Percentiles rank a stretch among this genome's conserved stretches.
phyloP scores from a whole-genome alignment of 805 yeast species.

The Yarrowia hollandica region DNA sequence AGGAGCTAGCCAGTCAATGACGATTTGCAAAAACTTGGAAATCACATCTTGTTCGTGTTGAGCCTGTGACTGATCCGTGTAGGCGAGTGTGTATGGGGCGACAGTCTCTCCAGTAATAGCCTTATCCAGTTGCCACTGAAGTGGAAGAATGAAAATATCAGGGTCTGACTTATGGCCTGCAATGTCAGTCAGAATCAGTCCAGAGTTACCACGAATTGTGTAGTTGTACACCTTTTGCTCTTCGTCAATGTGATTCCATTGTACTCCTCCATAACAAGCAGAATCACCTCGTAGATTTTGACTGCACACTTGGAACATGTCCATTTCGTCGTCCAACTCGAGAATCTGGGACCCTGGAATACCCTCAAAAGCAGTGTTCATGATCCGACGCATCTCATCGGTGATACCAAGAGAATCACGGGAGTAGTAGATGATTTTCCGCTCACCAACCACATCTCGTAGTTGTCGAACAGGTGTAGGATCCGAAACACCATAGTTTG shows the following conservation, averaged over 20 bases:
- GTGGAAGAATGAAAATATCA: slow-evolving; percentile 40
- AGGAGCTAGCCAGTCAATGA: slow-evolving; percentile 40
- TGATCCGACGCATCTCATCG: slow-evolving; percentile 38
- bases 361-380: slow-evolving; percentile 38
- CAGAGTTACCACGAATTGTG: slow-evolving; percentile 43
- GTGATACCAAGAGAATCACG: slow-evolving; percentile 34
- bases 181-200: slow-evolving; percentile 37
- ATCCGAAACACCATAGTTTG: slow-evolving; percentile 40
- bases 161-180: slow-evolving; percentile 37
- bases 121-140: slow-evolving; percentile 42
- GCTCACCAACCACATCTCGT: slow-evolving; percentile 36
- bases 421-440: slow-evolving; percentile 38
- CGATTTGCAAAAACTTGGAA: slow-evolving; percentile 37
- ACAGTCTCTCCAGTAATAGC: slow-evolving; percentile 38
- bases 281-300: slow-evolving; percentile 41
- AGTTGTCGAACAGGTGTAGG: slow-evolving; percentile 37
- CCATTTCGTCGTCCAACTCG: slow-evolving; percentile 34
- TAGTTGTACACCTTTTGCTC: slow-evolving; percentile 39
- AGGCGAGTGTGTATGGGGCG: slow-evolving; percentile 40
- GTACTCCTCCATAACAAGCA: slow-evolving; percentile 42
- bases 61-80: slow-evolving; percentile 38
- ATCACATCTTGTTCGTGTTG: slow-evolving; percentile 37
- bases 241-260: slow-evolving; percentile 40
- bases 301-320: slow-evolving; percentile 37
- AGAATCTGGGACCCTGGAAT: slow-evolving; percentile 38